phyloP scores from a whole-genome alignment of 352 stramenopile genomes.

The Saprolegnia parasitica region DNA sequence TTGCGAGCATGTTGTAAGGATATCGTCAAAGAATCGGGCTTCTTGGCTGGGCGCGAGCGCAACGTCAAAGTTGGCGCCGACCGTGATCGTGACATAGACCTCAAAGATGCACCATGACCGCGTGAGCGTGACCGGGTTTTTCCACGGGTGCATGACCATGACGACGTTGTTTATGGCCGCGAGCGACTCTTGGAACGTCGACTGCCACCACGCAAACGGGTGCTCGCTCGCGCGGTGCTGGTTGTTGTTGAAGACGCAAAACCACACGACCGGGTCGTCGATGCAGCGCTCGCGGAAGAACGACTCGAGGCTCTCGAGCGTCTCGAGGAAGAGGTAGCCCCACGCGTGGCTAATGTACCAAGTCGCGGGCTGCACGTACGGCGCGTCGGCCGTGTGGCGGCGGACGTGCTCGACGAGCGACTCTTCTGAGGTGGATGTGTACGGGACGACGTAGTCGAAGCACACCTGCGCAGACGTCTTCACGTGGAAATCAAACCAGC shows the following conservation, averaged over 20 bases:
- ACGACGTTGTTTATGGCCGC: background rate
- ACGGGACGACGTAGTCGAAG: background rate
- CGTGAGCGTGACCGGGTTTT: constrained; percentile 12
- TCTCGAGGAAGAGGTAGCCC: constrained; percentile 21
- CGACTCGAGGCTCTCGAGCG: background rate
- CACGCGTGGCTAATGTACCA: constrained; percentile 27
- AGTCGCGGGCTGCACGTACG: constrained; percentile 2
- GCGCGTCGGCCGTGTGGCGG: background rate
- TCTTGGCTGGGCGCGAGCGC: background rate
- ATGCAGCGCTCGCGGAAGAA: background rate
- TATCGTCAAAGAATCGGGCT: constrained; percentile 9
- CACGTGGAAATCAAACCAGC: too few relatives aligned
- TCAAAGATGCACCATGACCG: constrained; percentile 20
- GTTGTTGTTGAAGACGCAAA: constrained; percentile 25
- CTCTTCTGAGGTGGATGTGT: background rate
- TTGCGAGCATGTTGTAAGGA: constrained; percentile 12
- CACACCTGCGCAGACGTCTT: constrained; percentile 14
- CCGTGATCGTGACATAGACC: constrained; percentile 3
- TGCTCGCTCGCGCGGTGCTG: background rate
- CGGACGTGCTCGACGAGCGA: constrained; percentile 23
- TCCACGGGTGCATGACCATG: constrained; percentile 23
- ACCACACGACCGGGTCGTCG: background rate
- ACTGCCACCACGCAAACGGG: constrained; percentile 7
- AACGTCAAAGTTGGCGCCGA: constrained; percentile 2
- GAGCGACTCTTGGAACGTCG: constrained; percentile 9